A percentile compares a stretch with the other conserved stretches of the same genome.
phyloP scores from a whole-genome alignment of 805 yeast species.

The Metschnikowia rubicola region DNA sequence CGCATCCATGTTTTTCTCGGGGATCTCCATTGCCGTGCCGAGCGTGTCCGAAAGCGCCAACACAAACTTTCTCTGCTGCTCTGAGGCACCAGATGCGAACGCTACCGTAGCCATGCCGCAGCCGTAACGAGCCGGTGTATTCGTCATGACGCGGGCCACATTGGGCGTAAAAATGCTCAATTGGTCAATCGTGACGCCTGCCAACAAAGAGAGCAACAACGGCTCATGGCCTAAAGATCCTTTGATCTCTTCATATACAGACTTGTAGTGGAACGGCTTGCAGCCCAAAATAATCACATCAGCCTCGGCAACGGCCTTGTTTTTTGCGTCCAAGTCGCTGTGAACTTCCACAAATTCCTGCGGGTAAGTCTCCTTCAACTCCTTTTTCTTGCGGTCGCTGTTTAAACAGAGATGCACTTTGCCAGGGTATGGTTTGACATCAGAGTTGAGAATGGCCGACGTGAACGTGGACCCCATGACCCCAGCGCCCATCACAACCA shows the following conservation, averaged over 20 bases:
- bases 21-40: constrained; percentile 64
- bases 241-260: constrained; percentile 52
- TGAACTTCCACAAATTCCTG: constrained; percentile 48
- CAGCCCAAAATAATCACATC: constrained; percentile 78
- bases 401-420: constrained; percentile 77
- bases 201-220: constrained; percentile 76
- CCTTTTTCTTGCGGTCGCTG: constrained; percentile 40
- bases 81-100: constrained; percentile 51
- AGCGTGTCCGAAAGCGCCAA: constrained; percentile 57
- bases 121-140: constrained; percentile 92
- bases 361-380: constrained; percentile 43
- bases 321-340: constrained; percentile 43
- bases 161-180: constrained; percentile 49
- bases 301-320: constrained; percentile 57
- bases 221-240: constrained; percentile 47
- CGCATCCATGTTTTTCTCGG: constrained; percentile 94
- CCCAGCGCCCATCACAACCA: constrained; percentile 88
- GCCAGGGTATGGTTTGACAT: constrained; percentile 56
- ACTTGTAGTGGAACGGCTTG: constrained; percentile 77
- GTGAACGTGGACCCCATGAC: constrained; percentile 94
- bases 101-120: constrained; percentile 94
- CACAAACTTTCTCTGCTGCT: constrained; percentile 42
- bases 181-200: constrained; percentile 86
- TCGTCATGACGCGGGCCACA: constrained; percentile 94
- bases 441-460: constrained; percentile 61